Base-by-base conservation (phyloP, 2,329 filamentous ascomycete genomes). In the Penicillium concentricum region DNA sequence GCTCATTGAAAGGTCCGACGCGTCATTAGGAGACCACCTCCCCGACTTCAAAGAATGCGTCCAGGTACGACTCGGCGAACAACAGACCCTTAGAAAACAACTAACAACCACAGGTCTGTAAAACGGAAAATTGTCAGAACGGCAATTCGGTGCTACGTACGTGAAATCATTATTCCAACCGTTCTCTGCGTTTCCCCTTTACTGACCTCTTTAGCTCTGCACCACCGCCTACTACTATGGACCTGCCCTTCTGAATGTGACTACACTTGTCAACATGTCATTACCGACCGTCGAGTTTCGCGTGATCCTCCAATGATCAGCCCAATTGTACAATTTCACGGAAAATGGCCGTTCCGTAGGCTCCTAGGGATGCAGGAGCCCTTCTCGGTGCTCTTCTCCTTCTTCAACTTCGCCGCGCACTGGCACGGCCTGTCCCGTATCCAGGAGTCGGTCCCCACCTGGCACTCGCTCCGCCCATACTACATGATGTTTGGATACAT, bases 301-400 rank as follows among this genome's bases (percentile, higher is more conserved):
- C 79, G 83, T 61, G 83, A 85, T 58, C 84, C 84, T 34, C 84
- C 84, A 0, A 86, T 87, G 79, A 78, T 84, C 61, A 74, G 85
- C 30, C 83, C 87, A 12, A 76, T 97, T 48, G 87, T 93, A 55
- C 94, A 99, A 78, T 99, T 92, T 81, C 92, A 99, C 79, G 94
- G 94, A 32, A 99, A 99, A 83, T 99, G 94, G 94, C 94, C 94
- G 38, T 99, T 99, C 78, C 82, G 87, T 74, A 90, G 94, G 64
- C 83, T 97, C 69, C 77, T 95, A 52, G 94, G 94, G 73, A 89
- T 96, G 80, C 94, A 99, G 78, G 94, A 99, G 78, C 92, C 93
- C 57, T 91, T 92, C 74, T 92, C 88, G 49, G 93, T 97, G 64
- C 80, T 97, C 70, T 99, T 97, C 82, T 96, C 90, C 63, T 81